Evolutionary conservation across 2,329 filamentous ascomycete species (phyloP).

Genomic region (Ilyonectria mors-panacis): DNA sequence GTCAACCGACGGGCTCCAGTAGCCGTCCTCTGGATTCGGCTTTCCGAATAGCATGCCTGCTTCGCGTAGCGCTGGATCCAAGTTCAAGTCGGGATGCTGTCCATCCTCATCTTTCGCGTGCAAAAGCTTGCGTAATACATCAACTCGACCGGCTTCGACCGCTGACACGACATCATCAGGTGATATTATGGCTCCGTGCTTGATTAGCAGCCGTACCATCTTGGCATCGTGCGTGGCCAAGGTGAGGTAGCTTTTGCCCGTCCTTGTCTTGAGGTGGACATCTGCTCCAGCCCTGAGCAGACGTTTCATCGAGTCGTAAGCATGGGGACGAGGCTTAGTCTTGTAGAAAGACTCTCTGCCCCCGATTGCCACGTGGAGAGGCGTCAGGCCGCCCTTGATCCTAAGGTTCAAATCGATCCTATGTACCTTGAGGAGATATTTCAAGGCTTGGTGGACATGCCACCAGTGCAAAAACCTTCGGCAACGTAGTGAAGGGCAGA

Average conservation of each 20-base stretch:
- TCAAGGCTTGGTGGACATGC: background rate
- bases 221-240: background rate
- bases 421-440: constrained; percentile 1
- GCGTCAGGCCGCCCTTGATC: constrained; percentile 14
- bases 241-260: constrained; percentile 2
- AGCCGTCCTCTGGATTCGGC: constrained; percentile 2
- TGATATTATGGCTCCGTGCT: background rate
- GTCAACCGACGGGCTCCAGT: constrained; percentile 18
- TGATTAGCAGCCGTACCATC: background rate
- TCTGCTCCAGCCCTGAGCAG: background rate
- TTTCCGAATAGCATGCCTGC: constrained; percentile 16
- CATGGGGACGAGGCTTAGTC: constrained; percentile 6
- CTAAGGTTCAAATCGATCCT: constrained; percentile 5
- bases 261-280: background rate
- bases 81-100: constrained; percentile 5
- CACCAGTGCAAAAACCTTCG: constrained; percentile 12
- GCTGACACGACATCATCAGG: constrained; percentile 5
- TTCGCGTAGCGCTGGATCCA: constrained; percentile 9
- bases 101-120: constrained; percentile 3
- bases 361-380: constrained; percentile 17
- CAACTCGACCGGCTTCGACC: constrained; percentile 1
- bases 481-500: constrained; percentile 14
- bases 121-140: background rate
- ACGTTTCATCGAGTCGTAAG: constrained; percentile 14
- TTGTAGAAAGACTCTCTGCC: background rate